These are phyloP conservation scores for Crithidia acanthocephali DNA, from an alignment of 208 protist genomes.

Conservation along the genomic window DNA sequence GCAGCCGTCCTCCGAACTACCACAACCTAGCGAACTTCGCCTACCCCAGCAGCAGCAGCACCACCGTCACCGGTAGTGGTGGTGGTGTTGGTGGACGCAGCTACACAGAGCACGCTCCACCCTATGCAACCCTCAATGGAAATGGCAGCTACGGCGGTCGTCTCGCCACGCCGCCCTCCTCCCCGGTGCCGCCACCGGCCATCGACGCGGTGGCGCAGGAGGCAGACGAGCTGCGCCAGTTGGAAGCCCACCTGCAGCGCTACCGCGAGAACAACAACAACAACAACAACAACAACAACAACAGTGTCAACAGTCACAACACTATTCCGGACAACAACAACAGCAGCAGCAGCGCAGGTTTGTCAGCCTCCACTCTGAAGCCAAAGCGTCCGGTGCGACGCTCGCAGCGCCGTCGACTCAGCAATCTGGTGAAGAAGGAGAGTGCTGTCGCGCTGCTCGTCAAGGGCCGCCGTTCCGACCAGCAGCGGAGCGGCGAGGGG, in stretches of 20 bases:
- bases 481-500: neutral
- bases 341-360: neutral
- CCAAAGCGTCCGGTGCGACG: slow-evolving; percentile 6
- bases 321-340: neutral
- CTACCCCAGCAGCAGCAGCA: neutral
- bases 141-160: neutral
- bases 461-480: neutral
- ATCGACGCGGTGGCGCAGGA: slow-evolving; percentile 12
- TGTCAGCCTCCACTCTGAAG: neutral
- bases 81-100: neutral
- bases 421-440: slow-evolving; percentile 16
- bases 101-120: neutral
- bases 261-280: slow-evolving; percentile 3
- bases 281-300: neutral
- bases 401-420: slow-evolving; percentile 11
- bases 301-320: neutral
- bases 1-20: neutral
- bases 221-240: neutral
- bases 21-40: neutral
- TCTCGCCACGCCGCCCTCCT: neutral
- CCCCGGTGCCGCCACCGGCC: slow-evolving; percentile 3
- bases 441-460: slow-evolving; percentile 16
- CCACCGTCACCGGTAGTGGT: neutral
- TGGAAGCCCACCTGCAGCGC: slow-evolving; percentile 4
- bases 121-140: neutral